Evolutionary conservation across 2,329 filamentous ascomycete genomes (phyloP).

Genomic region (Colletotrichum musicola): DNA sequence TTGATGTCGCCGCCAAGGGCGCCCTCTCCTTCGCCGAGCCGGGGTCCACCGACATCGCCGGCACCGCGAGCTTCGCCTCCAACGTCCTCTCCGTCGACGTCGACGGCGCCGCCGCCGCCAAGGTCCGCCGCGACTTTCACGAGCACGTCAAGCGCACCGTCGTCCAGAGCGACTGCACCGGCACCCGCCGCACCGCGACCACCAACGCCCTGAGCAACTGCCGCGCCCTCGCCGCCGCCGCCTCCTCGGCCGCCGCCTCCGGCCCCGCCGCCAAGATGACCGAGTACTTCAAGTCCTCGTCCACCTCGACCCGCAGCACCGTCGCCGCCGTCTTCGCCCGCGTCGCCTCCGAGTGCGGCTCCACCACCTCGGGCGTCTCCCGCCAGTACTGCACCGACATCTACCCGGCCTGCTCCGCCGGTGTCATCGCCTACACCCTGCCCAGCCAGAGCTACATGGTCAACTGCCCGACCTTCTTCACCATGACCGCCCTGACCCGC

Average conservation of each 20-base stretch:
- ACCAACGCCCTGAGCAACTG: slow-evolving; percentile 67
- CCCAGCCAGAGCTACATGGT: slow-evolving; percentile 67
- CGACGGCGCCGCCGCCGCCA: slow-evolving; percentile 66
- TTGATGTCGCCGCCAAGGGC: slow-evolving; percentile 68
- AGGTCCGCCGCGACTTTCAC: slow-evolving; percentile 60
- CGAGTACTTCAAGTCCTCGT: slow-evolving; percentile 75
- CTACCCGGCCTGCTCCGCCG: slow-evolving; percentile 60
- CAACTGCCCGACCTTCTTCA: slow-evolving; percentile 74
- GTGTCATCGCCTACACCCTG: slow-evolving; percentile 47
- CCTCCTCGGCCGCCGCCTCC: slow-evolving; percentile 63
- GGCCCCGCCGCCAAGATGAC: slow-evolving; percentile 62
- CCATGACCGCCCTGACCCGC: slow-evolving; percentile 60
- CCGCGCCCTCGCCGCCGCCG: slow-evolving; percentile 63
- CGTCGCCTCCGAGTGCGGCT: slow-evolving; percentile 69
- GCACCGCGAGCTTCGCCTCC: slow-evolving; percentile 67
- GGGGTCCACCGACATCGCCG: slow-evolving; percentile 65
- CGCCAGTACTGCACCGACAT: slow-evolving; percentile 71
- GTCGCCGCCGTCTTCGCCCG: slow-evolving; percentile 64
- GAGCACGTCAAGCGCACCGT: slow-evolving; percentile 60
- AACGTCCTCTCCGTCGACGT: slow-evolving; percentile 70
- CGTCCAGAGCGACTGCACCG: slow-evolving; percentile 67
- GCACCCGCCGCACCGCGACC: slow-evolving; percentile 58
- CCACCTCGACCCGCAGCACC: slow-evolving; percentile 55
- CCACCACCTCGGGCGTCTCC: slow-evolving; percentile 60
- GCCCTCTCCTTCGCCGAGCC: slow-evolving; percentile 67